A percentile compares a stretch with the other conserved stretches of the same genome.
phyloP scores from a whole-genome alignment of 116 monocot genomes.

The Cymodocea nodosa region DNA sequence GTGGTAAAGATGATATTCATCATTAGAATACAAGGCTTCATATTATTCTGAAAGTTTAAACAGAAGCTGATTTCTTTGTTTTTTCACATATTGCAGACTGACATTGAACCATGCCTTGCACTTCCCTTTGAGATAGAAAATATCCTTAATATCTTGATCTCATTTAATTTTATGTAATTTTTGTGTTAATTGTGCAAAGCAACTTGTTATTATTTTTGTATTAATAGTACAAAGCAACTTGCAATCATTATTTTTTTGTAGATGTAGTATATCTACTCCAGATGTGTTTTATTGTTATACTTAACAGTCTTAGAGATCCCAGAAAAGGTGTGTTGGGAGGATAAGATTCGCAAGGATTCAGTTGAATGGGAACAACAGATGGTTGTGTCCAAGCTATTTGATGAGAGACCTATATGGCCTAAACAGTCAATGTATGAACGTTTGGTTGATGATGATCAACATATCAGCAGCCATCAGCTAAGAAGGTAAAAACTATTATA shows the following conservation, averaged over 20 bases:
- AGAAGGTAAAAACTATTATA: slow-evolving; percentile 35
- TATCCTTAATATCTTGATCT: slow-evolving; percentile 41
- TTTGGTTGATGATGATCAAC: slow-evolving; percentile 48
- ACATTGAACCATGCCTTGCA: slow-evolving; percentile 67
- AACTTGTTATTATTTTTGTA: background rate
- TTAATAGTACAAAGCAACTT: background rate
- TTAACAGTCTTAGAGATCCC: slow-evolving; percentile 61
- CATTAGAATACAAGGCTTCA: too few species aligned
- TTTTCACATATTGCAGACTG: slow-evolving; percentile 46
- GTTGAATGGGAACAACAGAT: slow-evolving; percentile 62
- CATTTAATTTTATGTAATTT: background rate
- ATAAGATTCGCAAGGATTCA: slow-evolving; percentile 47
- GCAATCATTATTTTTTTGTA: background rate
- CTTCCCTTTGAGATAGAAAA: slow-evolving; percentile 55
- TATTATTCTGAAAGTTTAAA: too few species aligned
- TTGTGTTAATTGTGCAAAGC: background rate
- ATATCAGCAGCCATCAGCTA: slow-evolving; percentile 35
- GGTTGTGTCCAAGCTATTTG: slow-evolving; percentile 68
- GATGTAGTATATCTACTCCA: background rate
- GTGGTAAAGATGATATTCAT: too few species aligned
- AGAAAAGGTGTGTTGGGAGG: slow-evolving; percentile 64
- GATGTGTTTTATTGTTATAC: slow-evolving; percentile 14
- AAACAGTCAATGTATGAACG: slow-evolving; percentile 60
- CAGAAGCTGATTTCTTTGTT: background rate
- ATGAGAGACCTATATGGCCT: slow-evolving; percentile 80